Conservation (phyloP, 441 rosid species). For the Aleurites moluccanus region DNA sequence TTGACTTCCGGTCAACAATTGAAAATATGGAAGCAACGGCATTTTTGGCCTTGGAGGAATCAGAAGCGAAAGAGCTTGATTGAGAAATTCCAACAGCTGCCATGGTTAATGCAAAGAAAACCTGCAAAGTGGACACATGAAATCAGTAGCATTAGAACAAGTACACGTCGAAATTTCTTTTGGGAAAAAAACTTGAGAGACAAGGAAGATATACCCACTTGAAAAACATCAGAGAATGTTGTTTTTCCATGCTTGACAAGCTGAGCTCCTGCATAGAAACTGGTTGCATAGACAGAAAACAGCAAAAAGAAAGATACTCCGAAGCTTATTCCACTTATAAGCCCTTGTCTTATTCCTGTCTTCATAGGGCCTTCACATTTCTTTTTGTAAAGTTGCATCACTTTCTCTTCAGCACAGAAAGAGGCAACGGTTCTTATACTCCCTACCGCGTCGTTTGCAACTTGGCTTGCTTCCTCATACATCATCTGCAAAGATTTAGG, state of each 20-base stretch:
- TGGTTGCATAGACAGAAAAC: constrained; percentile 47
- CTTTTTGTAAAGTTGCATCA: constrained; percentile 55
- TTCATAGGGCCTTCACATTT: constrained; percentile 71
- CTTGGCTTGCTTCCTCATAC: constrained; percentile 89
- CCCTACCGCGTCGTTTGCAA: constrained; percentile 80
- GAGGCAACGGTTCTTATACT: constrained; percentile 87
- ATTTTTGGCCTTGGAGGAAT: constrained; percentile 49
- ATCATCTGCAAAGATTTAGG: constrained; percentile 45
- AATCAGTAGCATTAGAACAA: constrained; percentile 41
- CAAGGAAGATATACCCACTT: constrained; percentile 34
- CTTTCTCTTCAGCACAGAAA: constrained; percentile 77
- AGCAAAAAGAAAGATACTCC: constrained; percentile 62
- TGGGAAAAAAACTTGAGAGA: background rate
- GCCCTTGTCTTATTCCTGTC: constrained; percentile 66
- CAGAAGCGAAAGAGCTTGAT: constrained; percentile 55
- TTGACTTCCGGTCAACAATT: constrained; percentile 53
- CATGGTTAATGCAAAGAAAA: constrained; percentile 60
- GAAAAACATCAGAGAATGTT: constrained; percentile 55
- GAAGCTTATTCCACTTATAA: constrained; percentile 61
- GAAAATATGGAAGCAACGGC: constrained; percentile 64
- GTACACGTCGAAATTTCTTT: background rate
- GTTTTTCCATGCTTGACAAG: constrained; percentile 52
- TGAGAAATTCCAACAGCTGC: constrained; percentile 60
- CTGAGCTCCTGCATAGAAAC: constrained; percentile 77
- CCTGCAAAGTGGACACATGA: constrained; percentile 60